A percentile compares a stretch with the other conserved stretches of the same genome.
phyloP scores from a whole-genome alignment of 768 basidiomycete species.

The Xerocomellus dryophilus region DNA sequence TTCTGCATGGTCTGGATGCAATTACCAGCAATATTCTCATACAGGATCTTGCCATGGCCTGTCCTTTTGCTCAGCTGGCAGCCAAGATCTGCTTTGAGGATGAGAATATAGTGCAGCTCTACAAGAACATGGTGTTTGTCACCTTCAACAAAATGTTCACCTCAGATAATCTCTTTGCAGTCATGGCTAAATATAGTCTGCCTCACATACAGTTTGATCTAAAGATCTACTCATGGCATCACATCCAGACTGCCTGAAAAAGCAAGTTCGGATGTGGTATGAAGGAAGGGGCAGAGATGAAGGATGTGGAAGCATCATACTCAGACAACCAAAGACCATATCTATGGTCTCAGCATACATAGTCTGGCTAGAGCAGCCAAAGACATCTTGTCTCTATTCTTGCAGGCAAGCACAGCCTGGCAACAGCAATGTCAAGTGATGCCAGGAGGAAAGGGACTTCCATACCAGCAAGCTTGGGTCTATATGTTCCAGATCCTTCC shows the following conservation, averaged over 20 bases:
- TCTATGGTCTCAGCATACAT: background rate
- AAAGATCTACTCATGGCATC: background rate
- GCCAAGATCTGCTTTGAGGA: background rate
- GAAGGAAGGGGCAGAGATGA: background rate
- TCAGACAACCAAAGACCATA: background rate
- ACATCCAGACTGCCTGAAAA: conserved; percentile 4
- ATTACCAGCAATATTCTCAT: background rate
- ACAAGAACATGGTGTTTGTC: conserved; percentile 17
- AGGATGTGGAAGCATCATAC: background rate
- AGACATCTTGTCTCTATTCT: background rate
- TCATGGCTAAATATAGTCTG: background rate
- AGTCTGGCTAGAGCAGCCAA: background rate
- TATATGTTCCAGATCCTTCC: no score
- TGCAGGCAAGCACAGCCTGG: background rate
- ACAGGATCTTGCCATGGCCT: background rate
- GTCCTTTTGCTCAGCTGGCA: background rate
- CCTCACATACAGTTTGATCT: background rate
- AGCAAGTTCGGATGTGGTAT: background rate
- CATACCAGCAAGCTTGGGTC: no score
- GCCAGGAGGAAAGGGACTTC: background rate
- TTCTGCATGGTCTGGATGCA: background rate
- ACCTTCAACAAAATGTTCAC: conserved; percentile 4
- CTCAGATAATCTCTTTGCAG: background rate
- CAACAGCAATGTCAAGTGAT: background rate
- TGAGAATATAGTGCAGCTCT: background rate